Evolutionary conservation across 2,329 filamentous ascomycete species (phyloP).

Genomic region (Cladosporium phlei): DNA sequence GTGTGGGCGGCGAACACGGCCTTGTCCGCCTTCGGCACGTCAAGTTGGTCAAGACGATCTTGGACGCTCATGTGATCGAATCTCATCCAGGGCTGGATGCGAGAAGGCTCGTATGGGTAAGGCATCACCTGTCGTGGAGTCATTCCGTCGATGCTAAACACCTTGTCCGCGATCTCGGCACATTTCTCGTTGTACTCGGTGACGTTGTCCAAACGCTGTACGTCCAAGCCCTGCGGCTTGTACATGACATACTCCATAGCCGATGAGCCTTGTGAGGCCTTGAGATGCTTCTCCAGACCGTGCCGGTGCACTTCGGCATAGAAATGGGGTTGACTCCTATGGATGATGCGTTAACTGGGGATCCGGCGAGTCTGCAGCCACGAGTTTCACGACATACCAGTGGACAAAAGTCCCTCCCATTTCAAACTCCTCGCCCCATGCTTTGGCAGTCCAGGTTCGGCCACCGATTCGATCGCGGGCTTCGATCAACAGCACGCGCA

Average conservation of each 20-base stretch:
- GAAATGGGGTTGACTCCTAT: slow-evolving; percentile 25
- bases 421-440: slow-evolving; percentile 43
- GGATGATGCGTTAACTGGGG: neutral
- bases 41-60: slow-evolving; percentile 30
- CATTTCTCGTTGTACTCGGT: neutral
- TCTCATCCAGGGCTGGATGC: slow-evolving; percentile 25
- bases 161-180: neutral
- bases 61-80: slow-evolving; percentile 28
- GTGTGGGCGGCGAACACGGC: slow-evolving; percentile 23
- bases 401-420: slow-evolving; percentile 49
- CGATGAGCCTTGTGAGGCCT: neutral
- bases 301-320: slow-evolving; percentile 31
- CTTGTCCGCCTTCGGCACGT: slow-evolving; percentile 20
- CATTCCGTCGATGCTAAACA: slow-evolving; percentile 24
- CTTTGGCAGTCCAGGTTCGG: slow-evolving; percentile 44
- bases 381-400: neutral
- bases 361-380: too few species aligned
- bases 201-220: neutral
- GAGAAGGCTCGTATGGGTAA: slow-evolving; percentile 33
- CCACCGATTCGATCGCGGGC: slow-evolving; percentile 48
- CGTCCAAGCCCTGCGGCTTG: neutral
- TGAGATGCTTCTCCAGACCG: slow-evolving; percentile 15
- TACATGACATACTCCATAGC: neutral
- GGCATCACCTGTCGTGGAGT: slow-evolving; percentile 33
- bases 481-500: slow-evolving; percentile 44